Evolutionary conservation across 1,139 yeast genomes (phyloP), one percentile per base, ranked within the genome.

Genomic region (Meyerozyma elateridarum): DNA sequence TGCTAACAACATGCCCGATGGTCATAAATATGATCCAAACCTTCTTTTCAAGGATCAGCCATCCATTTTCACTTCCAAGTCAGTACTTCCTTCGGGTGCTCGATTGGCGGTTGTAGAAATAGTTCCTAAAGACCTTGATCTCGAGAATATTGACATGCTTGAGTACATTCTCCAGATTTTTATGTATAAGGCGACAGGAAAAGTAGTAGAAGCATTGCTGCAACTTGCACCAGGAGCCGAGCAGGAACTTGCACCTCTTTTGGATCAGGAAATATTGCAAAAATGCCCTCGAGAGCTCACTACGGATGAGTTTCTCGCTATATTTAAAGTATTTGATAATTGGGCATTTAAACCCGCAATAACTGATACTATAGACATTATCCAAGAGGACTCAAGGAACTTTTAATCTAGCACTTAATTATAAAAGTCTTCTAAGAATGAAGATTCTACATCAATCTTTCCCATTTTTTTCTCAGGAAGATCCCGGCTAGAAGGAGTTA

Each of bases 341-440:
- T 89, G 97, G 97, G 93, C 97, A 0, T 89, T 88, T 62, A 87
- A 80, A 54, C 96, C 96, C 1, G 29, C 58, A 0, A 41, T 38
- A 14, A 42, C 45, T 8, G 60, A 54, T 22, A 51, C 49, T 11
- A 33, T 48, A 37, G 51, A 45, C 26, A 20, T 33, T 6, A 14
- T 24, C 3, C 27, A 15, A 15, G 27, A 16, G 9, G 11, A 12
- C 16, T 12, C 22, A 6, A 16, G 29, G 8, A 7, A 15, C 8
- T 19, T 17, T 13, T 18, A 14, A 16, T 12, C 20, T 7, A n/a
- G 9, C 6, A n/a, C n/a, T n/a, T n/a, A n/a, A n/a, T n/a, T n/a
- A n/a, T n/a, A n/a, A n/a, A n/a, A n/a, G n/a, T n/a, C n/a, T n/a
- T n/a, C n/a, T n/a, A n/a, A n/a, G n/a, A n/a, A n/a, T n/a, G n/a